Conservation (phyloP, 2,329 filamentous ascomycete species). For the Sordariomycetes sp. region DNA sequence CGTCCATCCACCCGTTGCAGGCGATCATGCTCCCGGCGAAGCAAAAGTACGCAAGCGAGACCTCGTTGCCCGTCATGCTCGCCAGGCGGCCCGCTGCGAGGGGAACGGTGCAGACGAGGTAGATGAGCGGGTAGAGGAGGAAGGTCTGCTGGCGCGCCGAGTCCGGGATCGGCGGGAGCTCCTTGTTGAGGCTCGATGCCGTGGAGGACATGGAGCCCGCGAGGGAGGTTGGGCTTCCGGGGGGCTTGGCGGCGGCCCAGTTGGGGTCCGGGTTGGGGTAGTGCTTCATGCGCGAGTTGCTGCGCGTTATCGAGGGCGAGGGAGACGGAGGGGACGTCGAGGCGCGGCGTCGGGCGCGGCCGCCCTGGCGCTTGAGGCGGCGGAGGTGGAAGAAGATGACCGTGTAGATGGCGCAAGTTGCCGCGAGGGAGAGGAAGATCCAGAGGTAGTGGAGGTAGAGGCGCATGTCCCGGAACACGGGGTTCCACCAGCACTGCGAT, state of each 20-base stretch:
- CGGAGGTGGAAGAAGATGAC: conserved; percentile 28
- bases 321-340: background rate
- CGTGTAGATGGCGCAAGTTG: conserved; percentile 27
- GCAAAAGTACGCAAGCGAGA: conserved; percentile 45
- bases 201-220: conserved; percentile 12
- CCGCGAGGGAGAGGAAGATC: conserved; percentile 37
- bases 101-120: conserved; percentile 58
- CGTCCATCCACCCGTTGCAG: conserved; percentile 44
- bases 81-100: conserved; percentile 54
- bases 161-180: conserved; percentile 13
- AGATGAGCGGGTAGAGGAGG: conserved; percentile 58
- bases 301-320: conserved; percentile 6
- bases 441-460: conserved; percentile 54
- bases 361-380: conserved; percentile 8
- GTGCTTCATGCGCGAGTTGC: conserved; percentile 7
- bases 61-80: conserved; percentile 36
- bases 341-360: conserved; percentile 2
- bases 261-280: conserved; percentile 10
- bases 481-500: conserved; percentile 51
- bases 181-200: conserved; percentile 14
- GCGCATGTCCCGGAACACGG: conserved; percentile 39
- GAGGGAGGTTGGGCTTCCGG: conserved; percentile 6
- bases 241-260: background rate
- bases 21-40: conserved; percentile 49
- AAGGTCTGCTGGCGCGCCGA: conserved; percentile 38